A percentile compares a stretch with the other conserved stretches of the same genome.
Conservation (phyloP, 768 basidiomycete species). For the Boletus fagicola region DNA sequence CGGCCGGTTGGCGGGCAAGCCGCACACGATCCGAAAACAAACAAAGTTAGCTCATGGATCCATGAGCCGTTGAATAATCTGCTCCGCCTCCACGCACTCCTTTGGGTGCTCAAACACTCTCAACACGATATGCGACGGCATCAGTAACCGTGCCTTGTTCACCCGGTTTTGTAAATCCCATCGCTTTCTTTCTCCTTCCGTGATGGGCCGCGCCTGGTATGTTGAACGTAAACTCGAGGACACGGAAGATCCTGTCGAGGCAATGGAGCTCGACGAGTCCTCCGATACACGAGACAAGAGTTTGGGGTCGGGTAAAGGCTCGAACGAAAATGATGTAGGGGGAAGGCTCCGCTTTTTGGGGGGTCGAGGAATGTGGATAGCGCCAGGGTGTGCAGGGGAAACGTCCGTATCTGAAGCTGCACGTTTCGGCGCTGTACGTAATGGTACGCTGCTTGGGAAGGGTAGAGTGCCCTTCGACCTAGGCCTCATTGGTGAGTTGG, state of each 20-base stretch:
- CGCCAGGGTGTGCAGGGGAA: background rate
- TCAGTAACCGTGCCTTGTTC: slow-evolving; percentile 55
- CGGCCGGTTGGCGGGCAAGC: background rate
- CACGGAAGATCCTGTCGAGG: slow-evolving; percentile 20
- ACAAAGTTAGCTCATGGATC: background rate
- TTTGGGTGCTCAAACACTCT: slow-evolving; percentile 65
- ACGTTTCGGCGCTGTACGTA: slow-evolving; percentile 14
- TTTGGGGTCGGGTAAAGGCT: slow-evolving; percentile 12
- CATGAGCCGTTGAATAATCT: slow-evolving; percentile 34
- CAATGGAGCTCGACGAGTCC: slow-evolving; percentile 26
- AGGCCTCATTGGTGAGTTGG: slow-evolving; percentile 3
- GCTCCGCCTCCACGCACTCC: slow-evolving; percentile 65
- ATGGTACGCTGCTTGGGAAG: background rate
- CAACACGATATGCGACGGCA: slow-evolving; percentile 56
- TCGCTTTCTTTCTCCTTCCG: slow-evolving; percentile 56
- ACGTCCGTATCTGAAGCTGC: slow-evolving; percentile 22
- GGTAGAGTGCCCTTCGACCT: slow-evolving; percentile 10
- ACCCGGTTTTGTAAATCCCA: slow-evolving; percentile 62
- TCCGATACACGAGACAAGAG: slow-evolving; percentile 17
- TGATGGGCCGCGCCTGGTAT: slow-evolving; percentile 24
- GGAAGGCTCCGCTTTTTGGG: slow-evolving; percentile 13
- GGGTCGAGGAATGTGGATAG: slow-evolving; percentile 17
- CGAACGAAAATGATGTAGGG: slow-evolving; percentile 11
- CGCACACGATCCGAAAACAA: background rate
- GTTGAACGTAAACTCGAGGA: slow-evolving; percentile 20